Base-by-base conservation (phyloP, 352 stramenopile genomes). In the Phytophthora aleatoria region DNA sequence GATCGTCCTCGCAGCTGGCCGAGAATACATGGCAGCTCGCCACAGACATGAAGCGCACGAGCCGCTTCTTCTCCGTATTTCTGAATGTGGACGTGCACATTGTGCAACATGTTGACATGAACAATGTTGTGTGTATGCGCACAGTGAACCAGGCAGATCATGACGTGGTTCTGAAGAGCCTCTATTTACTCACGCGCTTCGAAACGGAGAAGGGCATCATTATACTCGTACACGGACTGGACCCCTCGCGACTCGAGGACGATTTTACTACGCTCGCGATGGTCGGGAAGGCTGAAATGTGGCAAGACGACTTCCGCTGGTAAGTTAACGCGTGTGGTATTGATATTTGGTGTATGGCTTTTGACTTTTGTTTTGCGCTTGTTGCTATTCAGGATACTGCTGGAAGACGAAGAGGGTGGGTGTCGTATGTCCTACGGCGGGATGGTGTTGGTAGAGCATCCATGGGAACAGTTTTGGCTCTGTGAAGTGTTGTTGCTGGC, bases 401-500 rank as follows among this genome's bases (percentile, higher is more conserved):
- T 80, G 16, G 74, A 83, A 62, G 62, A 81, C 47, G 61, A 72
- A 44, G 64, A 55, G 4, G 52, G 64, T 35, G 71, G 73, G 3
- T 85, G 76, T 54, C 55, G 56, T 48, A 64, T 79, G 59, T 79
- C 72, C 1, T 83, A 77, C 43, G 74, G 71, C 16, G 76, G 76
- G 1, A 38, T 61, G 6, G 61, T 77, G 44, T 54, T 67, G 44
- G 67, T 70, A 5, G 62, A 72, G 38, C 72, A 83, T 24, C 71
- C 74, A 27, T 73, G 64, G 63, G 69, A 73, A 33, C 36, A 75
- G 20, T 85, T 83, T 65, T 85, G 76, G 76, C 64, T 78, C 31
- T 81, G 73, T n/a, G 71, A 85, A 58, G 74, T 85, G 43, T 57
- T 85, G 62, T 55, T 83, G 26, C 43, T 85, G 33, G 67, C 70